A percentile compares a stretch with the other conserved stretches of the same genome.
Conservation (phyloP, 495 filamentous ascomycete genomes). For the Antarctomyces pellizariae region DNA sequence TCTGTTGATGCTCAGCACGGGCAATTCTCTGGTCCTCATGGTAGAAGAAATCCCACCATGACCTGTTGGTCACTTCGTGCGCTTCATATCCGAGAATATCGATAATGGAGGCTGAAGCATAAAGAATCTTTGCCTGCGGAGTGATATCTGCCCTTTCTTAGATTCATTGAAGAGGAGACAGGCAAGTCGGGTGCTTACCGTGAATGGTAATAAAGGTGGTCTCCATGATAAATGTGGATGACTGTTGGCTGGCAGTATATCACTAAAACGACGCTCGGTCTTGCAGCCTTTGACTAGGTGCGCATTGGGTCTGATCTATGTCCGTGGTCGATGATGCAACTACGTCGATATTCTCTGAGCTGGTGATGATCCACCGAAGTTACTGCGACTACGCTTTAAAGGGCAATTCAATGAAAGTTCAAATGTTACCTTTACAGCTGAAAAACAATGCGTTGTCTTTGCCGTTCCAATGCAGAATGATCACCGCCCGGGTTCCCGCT, state of each 20-base stretch:
- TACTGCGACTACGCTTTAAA: too few species aligned
- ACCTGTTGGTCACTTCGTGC: conserved; percentile 48
- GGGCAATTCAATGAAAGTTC: too few species aligned
- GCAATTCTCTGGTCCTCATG: conserved; percentile 61
- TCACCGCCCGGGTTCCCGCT: too few species aligned
- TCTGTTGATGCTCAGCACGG: conserved; percentile 43
- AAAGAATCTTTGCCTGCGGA: conserved; percentile 57
- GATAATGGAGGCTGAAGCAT: conserved; percentile 59
- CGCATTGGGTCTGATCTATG: too few species aligned
- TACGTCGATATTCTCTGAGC: too few species aligned
- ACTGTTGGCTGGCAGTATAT: neutral
- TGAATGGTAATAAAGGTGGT: conserved; percentile 89
- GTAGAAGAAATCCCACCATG: conserved; percentile 74
- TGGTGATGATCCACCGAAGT: too few species aligned
- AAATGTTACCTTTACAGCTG: too few species aligned
- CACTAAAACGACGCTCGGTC: conserved; percentile 3
- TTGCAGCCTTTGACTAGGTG: too few species aligned
- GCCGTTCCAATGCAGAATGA: too few species aligned
- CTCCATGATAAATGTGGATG: conserved; percentile 55
- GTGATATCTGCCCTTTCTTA: conserved; percentile 31
- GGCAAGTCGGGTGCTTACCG: conserved; percentile 27
- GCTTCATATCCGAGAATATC: conserved; percentile 68
- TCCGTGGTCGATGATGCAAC: too few species aligned
- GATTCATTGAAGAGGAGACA: conserved; percentile 7
- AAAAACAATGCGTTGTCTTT: too few species aligned